Conservation (phyloP, 805 yeast species). For the Saccharomycopsis sp. region DNA sequence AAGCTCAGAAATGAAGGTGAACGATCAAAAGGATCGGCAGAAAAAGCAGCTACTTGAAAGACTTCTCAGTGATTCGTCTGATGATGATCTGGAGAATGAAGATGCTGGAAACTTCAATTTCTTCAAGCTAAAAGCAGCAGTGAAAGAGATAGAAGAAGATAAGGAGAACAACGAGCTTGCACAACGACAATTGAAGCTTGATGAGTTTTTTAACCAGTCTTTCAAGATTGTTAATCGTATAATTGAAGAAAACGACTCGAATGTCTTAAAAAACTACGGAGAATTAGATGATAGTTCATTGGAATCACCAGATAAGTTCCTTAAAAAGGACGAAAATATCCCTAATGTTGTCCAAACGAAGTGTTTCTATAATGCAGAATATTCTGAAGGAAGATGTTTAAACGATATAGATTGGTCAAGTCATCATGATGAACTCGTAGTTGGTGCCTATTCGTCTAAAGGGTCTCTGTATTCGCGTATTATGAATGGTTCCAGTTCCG, state of each 20-base stretch:
- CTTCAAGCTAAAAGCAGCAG: not conserved
- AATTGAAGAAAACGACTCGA: slow-evolving; percentile 7
- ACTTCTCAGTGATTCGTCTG: not conserved
- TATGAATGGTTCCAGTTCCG: not conserved
- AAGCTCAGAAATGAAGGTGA: not conserved
- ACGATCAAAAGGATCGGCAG: not conserved
- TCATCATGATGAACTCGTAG: slow-evolving; percentile 20
- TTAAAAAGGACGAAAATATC: not conserved
- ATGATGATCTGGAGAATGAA: not conserved
- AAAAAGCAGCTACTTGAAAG: not conserved
- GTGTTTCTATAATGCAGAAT: slow-evolving; percentile 5
- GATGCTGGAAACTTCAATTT: not conserved
- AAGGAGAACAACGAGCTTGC: not conserved
- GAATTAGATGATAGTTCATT: not conserved
- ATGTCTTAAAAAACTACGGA: slow-evolving; percentile 3
- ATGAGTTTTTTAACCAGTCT: slow-evolving; percentile 12
- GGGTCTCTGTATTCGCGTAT: not conserved
- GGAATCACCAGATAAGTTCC: not conserved
- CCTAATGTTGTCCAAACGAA: slow-evolving; percentile 2
- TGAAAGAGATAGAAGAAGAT: not conserved
- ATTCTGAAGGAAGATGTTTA: slow-evolving; percentile 10
- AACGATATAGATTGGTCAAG: slow-evolving; percentile 23
- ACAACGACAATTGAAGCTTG: slow-evolving; percentile 1
- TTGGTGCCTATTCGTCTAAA: slow-evolving; percentile 12
- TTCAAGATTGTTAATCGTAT: slow-evolving; percentile 18